phyloP scores from a whole-genome alignment of 2,329 filamentous ascomycete genomes.

The Fusarium zealandicum region DNA sequence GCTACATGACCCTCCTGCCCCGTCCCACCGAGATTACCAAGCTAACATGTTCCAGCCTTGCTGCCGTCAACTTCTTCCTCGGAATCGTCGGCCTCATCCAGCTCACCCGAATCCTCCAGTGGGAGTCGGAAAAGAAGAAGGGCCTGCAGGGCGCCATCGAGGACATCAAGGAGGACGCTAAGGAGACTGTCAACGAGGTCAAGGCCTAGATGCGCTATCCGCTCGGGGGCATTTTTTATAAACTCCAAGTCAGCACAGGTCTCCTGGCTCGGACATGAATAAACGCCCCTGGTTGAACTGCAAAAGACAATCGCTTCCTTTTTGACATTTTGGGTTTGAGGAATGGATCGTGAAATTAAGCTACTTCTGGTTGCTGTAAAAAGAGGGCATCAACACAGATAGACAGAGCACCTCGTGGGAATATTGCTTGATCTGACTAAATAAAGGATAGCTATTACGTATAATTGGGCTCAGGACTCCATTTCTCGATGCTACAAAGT shows the following conservation, averaged over 20 bases:
- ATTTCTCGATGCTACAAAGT: too few relatives aligned
- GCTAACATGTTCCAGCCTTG: slow-evolving; percentile 65
- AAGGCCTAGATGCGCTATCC: slow-evolving; percentile 30
- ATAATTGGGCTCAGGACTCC: not conserved
- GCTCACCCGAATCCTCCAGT: slow-evolving; percentile 75
- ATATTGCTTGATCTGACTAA: slow-evolving; percentile 12
- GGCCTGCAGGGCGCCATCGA: slow-evolving; percentile 45
- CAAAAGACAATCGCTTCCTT: not conserved
- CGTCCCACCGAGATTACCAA: not conserved
- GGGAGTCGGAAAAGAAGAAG: slow-evolving; percentile 68
- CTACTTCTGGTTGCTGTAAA: slow-evolving; percentile 11
- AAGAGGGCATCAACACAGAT: slow-evolving; percentile 9
- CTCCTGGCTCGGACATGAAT: not conserved
- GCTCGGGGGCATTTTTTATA: not conserved
- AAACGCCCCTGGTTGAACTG: slow-evolving; percentile 16
- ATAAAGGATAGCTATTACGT: slow-evolving; percentile 8
- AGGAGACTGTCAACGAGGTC: slow-evolving; percentile 42
- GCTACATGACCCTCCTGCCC: slow-evolving; percentile 41
- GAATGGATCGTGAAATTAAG: not conserved
- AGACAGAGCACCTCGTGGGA: not conserved
- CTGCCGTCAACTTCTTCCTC: slow-evolving; percentile 98
- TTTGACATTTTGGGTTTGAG: not conserved
- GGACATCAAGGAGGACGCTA: slow-evolving; percentile 52
- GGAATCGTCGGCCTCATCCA: slow-evolving; percentile 86
- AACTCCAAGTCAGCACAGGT: not conserved